Base-by-base conservation (phyloP, 441 rosid species). In the Mallotus japonicus region DNA sequence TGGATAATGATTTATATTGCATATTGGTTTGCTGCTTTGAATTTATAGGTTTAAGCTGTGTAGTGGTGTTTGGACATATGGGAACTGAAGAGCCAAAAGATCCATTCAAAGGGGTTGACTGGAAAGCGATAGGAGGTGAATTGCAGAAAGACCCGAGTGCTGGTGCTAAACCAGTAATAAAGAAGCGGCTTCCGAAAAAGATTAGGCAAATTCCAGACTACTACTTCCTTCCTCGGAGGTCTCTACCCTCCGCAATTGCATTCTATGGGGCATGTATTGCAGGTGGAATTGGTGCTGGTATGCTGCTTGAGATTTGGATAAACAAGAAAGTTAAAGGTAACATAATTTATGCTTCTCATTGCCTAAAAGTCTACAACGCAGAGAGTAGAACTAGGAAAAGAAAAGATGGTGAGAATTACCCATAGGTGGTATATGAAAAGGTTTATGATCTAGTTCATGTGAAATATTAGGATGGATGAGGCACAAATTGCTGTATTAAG, bases 271-370 rank as follows among this genome's bases (percentile, higher is more conserved):
- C 93, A 2, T 90, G 88, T 71, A 85, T 92, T 73, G 90, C 91
- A 0, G 92, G 88, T 70, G 97, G 96, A 65, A 77, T 93, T 47
- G 96, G 97, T 70, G 95, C 96, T 65, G 98, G 95, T 71, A 93
- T 93, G 96, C 73, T 91, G 75, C 16, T 91, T 20, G 97, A 93
- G 85, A 68, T 80, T 60, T 91, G 96, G 96, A 90, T 91, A 78
- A 85, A 88, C 81, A 87, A 85, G 79, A 91, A 91, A 82, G 86
- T 90, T 59, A 84, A 89, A 91, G 92, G 92, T 87, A 80, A 72
- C 24, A 20, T 63, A 17, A 50, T 37, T 53, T 24, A 46, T 62
- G 8, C 3, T 61, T n/a, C 3, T 28, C 32, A 46, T 63, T 14
- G 8, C 15, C 16, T 40, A 0, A 8, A 37, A 32, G 6, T 0